Percentiles rank a stretch among this genome's conserved stretches.
Conservation (phyloP, 2,329 filamentous ascomycete genomes). For the Fusarium kyushuense region DNA sequence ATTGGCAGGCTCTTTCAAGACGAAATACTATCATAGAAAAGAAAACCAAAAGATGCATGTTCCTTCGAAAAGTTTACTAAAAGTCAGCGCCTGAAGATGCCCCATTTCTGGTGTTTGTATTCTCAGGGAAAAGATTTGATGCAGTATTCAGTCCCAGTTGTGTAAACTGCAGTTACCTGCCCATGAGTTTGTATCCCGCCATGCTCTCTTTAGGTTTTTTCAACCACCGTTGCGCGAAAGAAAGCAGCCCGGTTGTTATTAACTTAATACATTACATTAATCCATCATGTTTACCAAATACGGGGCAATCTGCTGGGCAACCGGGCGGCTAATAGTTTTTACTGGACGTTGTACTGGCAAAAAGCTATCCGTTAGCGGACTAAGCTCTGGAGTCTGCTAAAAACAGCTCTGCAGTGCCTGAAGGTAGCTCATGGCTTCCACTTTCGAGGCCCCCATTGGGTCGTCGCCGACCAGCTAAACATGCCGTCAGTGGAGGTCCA, state of each 20-base stretch:
- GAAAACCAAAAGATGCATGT: neutral
- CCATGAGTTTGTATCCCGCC: neutral
- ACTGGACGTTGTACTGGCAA: constrained; percentile 7
- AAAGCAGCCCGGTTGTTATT: neutral
- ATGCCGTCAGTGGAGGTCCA: constrained; percentile 25
- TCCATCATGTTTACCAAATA: neutral
- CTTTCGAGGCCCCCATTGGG: constrained; percentile 20
- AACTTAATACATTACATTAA: neutral
- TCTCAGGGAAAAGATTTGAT: neutral
- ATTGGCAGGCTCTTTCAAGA: neutral
- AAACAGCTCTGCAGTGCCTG: constrained; percentile 9
- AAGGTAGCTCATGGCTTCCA: constrained; percentile 6
- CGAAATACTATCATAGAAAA: neutral
- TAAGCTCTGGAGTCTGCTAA: constrained; percentile 27
- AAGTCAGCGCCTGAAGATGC: neutral
- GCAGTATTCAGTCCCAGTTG: neutral
- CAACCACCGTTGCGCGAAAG: neutral
- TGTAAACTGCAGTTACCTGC: neutral
- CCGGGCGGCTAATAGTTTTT: constrained; percentile 3
- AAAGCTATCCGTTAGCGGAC: constrained; percentile 16
- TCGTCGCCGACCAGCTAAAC: neutral
- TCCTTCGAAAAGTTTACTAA: neutral
- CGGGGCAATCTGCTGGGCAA: constrained; percentile 14
- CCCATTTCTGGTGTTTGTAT: neutral
- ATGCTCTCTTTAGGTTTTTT: neutral